phyloP scores from a whole-genome alignment of 2,329 filamentous ascomycete species.

The Daldinia eschscholtzii region DNA sequence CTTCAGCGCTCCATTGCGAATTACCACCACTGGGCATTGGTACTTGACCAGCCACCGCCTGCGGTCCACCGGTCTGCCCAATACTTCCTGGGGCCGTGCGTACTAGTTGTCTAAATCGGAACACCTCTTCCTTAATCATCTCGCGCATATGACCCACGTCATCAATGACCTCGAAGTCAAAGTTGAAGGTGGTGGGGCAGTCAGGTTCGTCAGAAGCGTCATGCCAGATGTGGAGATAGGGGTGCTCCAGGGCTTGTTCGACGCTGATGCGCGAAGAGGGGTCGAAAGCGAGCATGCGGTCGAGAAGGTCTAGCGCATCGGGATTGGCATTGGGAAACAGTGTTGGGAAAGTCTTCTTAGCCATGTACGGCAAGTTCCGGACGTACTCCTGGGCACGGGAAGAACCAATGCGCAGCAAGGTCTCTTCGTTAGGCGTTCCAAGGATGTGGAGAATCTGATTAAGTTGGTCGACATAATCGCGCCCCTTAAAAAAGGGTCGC shows the following conservation, averaged over 20 bases:
- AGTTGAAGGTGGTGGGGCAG: conserved; percentile 95
- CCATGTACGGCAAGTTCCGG: conserved; percentile 93
- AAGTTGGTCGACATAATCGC: conserved; percentile 98
- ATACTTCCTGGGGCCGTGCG: conserved; percentile 62
- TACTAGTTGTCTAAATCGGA: conserved; percentile 79
- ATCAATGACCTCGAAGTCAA: conserved; percentile 97
- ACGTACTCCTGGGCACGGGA: conserved; percentile 98
- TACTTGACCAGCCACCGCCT: conserved; percentile 58
- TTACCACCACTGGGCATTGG: conserved; percentile 64
- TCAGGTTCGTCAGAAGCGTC: conserved; percentile 95
- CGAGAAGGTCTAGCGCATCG: conserved; percentile 92
- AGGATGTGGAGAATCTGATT: conserved; percentile 99
- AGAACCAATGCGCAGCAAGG: conserved; percentile 91
- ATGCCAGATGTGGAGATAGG: conserved; percentile 98
- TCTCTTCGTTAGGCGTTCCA: conserved; percentile 96
- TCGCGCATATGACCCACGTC: conserved; percentile 95
- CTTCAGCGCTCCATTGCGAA: conserved; percentile 69
- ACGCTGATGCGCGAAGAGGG: conserved; percentile 93
- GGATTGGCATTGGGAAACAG: conserved; percentile 97
- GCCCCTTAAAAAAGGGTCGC: conserved; percentile 98
- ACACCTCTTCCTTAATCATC: conserved; percentile 97
- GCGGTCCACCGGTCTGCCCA: conserved; percentile 54
- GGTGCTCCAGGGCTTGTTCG: conserved; percentile 94
- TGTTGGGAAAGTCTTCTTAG: conserved; percentile 87
- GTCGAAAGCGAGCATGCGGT: conserved; percentile 98